phyloP scores from a whole-genome alignment of 78 protist species.

The Protostelium mycophagum region DNA sequence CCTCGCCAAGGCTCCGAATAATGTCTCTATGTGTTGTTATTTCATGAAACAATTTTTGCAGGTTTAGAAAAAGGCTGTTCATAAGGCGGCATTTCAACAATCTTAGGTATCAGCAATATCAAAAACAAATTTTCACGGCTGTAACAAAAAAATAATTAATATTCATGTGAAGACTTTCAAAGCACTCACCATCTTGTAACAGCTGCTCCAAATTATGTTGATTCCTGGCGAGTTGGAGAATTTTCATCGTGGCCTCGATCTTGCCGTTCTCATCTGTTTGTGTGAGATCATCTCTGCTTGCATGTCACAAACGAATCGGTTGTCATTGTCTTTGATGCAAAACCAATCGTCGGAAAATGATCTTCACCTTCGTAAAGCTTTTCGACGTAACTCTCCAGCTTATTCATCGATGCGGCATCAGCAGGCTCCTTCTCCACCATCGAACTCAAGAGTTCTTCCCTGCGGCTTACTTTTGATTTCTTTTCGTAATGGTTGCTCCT shows the following conservation, averaged over 20 bases:
- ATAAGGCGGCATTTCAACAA: too few relatives aligned
- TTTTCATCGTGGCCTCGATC: background rate
- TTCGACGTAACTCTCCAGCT: constrained; percentile 12
- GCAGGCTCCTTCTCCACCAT: background rate
- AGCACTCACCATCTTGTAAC: background rate
- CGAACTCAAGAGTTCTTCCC: background rate
- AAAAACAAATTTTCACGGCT: too few relatives aligned
- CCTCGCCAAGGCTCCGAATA: constrained; percentile 5
- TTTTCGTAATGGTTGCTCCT: background rate
- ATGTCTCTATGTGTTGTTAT: background rate
- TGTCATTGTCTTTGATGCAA: too few relatives aligned
- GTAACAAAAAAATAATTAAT: too few relatives aligned
- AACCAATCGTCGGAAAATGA: background rate
- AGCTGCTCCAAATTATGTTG: constrained; percentile 11
- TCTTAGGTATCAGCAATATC: too few relatives aligned
- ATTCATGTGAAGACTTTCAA: too few relatives aligned
- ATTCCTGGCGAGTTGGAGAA: constrained; percentile 7
- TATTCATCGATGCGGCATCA: background rate
- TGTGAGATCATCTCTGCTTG: too few relatives aligned
- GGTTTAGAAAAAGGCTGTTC: too few relatives aligned
- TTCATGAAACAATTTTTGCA: too few relatives aligned
- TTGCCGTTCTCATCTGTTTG: background rate
- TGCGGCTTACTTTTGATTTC: background rate
- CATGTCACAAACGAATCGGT: too few relatives aligned
- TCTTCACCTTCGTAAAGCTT: constrained; percentile 9